Base-by-base conservation (phyloP, 129 eudicot species). In the Deinandra increscens region DNA sequence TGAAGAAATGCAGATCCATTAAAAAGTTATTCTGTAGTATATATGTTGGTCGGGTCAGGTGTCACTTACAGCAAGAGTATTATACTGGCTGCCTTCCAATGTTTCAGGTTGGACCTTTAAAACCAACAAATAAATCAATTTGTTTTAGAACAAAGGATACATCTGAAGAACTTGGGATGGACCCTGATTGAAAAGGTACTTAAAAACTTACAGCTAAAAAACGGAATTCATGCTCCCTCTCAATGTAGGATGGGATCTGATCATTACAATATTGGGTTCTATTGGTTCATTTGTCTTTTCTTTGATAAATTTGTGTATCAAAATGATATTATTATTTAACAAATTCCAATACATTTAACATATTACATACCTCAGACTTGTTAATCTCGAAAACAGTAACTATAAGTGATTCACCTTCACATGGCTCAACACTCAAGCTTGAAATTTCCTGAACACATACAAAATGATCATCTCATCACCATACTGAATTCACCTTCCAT, bases 341-440 rank as follows among this genome's bases (percentile, higher is more conserved):
- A 69, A 50, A 79, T 17, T 60, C 64, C 39, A 36, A 26, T 58
- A 29, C 15, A 17, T 46, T 14, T n/a, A 23, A 70, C 76, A 39
- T 92, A 86, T n/a, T 17, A 70, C 76, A 39, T 92, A 86, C 96
- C 96, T 86, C 96, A 31, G 91, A 82, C 78, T 72, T 75, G 51
- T 79, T 83, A 49, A 92, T 92, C 83, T 86, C 95, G 75, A 93
- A 89, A 38, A 88, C 88, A 78, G 97, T 93, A 76, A 89, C 92
- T 37, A 89, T 56, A 56, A 93, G 90, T 39, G 77, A 84, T 85
- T 93, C 95, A 63, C 85, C 88, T 81, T 93, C 95, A 72, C 90
- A 93, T 18, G 90, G 90, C 83, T 93, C 99, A 73, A 93, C 99
- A 50, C 99, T 93, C 79, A 93, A 85, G 86, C 99, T 93, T 70